phyloP scores from a whole-genome alignment of 192 early-diverging fungal genomes.

The Podila clonocystis region DNA sequence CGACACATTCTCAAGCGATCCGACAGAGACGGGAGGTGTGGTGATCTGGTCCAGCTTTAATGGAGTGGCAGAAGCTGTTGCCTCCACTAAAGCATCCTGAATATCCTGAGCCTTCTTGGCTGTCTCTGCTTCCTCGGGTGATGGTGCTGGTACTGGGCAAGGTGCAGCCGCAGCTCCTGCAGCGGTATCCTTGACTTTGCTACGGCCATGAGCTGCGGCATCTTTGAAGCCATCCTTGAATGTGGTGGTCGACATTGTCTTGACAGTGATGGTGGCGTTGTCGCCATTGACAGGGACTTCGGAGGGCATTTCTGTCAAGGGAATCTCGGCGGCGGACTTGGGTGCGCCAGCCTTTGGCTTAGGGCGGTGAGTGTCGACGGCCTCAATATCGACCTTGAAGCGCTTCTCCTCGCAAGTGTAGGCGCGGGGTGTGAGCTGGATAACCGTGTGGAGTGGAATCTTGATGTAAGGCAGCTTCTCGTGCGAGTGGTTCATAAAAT shows the following conservation, averaged over 20 bases:
- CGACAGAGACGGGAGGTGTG: conserved; percentile 5
- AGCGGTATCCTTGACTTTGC: conserved; percentile 4
- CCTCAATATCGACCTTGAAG: conserved; percentile 95
- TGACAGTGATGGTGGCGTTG: conserved; percentile 42
- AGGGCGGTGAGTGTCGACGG: conserved; percentile 96
- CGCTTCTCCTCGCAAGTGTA: conserved; percentile 95
- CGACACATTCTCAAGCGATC: background rate
- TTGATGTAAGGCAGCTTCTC: conserved; percentile 99
- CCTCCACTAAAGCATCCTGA: conserved; percentile 26
- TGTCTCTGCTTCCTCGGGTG: background rate
- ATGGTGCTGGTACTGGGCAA: background rate
- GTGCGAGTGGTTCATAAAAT: conserved; percentile 93
- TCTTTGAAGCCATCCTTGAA: conserved; percentile 43
- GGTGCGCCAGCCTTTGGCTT: conserved; percentile 60
- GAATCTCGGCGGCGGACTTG: background rate
- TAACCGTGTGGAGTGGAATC: conserved; percentile 97
- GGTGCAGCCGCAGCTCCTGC: background rate
- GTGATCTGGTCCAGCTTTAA: conserved; percentile 17
- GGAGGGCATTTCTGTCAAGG: background rate
- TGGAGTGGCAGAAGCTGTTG: conserved; percentile 14
- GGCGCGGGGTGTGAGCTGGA: conserved; percentile 96
- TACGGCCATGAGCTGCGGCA: conserved; percentile 18
- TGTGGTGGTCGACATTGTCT: conserved; percentile 48
- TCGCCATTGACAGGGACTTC: conserved; percentile 14
- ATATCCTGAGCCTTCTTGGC: conserved; percentile 14